Evolutionary conservation across 2,329 filamentous ascomycete genomes (phyloP).

Genomic region (Neofusicoccum laricinum): DNA sequence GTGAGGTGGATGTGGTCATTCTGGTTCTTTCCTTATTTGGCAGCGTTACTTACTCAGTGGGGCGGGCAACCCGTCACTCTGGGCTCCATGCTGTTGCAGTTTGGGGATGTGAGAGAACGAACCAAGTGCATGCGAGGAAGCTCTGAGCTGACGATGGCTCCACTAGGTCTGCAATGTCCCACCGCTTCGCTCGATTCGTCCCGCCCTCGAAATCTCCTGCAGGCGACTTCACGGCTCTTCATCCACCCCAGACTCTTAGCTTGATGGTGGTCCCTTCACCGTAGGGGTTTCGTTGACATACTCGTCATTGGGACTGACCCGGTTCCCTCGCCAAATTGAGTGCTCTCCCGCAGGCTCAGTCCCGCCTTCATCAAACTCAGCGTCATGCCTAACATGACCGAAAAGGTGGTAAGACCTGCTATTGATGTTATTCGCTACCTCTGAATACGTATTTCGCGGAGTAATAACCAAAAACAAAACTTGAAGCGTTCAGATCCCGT

Average conservation of each 20-base stretch:
- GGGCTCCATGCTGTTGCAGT: no score
- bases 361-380: not conserved
- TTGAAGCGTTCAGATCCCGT: not conserved
- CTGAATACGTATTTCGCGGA: not conserved
- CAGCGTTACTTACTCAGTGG: not conserved
- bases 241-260: no score
- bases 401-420: not conserved
- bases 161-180: no score
- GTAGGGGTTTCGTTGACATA: not conserved
- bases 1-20: not conserved
- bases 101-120: no score
- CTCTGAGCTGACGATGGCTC: no score
- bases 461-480: not conserved
- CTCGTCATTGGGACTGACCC: not conserved
- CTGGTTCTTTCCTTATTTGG: not conserved
- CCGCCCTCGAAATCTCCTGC: no score
- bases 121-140: no score
- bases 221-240: no score
- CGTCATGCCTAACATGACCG: not conserved
- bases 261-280: no score
- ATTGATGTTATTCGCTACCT: conserved; percentile 15
- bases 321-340: not conserved
- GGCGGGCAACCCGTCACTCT: no score
- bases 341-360: not conserved
- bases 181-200: no score